Conservation (phyloP, 352 stramenopile genomes). For the Pythium pectinolyticum region DNA sequence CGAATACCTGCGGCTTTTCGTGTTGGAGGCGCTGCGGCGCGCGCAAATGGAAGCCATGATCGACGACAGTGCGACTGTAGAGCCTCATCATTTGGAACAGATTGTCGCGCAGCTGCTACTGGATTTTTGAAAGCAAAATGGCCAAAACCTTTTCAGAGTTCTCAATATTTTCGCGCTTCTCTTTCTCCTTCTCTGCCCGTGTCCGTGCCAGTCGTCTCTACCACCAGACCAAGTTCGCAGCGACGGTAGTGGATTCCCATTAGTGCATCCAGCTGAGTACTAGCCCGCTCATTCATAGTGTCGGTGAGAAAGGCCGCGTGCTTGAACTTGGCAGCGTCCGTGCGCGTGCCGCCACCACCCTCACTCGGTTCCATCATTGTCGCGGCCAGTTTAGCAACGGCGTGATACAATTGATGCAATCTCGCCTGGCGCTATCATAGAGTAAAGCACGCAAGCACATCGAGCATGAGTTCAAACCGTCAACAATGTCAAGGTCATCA, state of each 20-base stretch:
- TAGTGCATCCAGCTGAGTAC: conserved; percentile 37
- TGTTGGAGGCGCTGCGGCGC: conserved; percentile 68
- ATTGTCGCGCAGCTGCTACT: conserved; percentile 78
- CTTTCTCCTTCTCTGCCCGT: not conserved
- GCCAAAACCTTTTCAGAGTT: not conserved
- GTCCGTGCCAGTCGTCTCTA: no score
- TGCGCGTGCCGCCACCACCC: not conserved
- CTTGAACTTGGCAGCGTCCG: conserved; percentile 42
- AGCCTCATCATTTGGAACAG: conserved; percentile 80
- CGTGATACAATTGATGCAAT: conserved; percentile 61
- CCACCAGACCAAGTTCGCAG: not conserved
- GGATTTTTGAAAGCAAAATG: conserved; percentile 56
- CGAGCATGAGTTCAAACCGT: not conserved
- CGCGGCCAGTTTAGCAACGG: conserved; percentile 58
- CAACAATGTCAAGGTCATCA: not conserved
- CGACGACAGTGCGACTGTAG: conserved; percentile 68
- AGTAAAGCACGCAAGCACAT: not conserved
- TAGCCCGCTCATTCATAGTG: conserved; percentile 40
- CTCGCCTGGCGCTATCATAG: conserved; percentile 46
- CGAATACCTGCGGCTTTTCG: conserved; percentile 77
- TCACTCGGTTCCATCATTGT: conserved; percentile 1
- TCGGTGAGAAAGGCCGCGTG: conserved; percentile 57
- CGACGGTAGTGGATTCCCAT: conserved; percentile 19
- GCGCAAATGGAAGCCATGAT: conserved; percentile 89
- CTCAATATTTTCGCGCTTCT: conserved; percentile 18